Conservation (phyloP, 257 asterid species). For the Solanum habrochaites region DNA sequence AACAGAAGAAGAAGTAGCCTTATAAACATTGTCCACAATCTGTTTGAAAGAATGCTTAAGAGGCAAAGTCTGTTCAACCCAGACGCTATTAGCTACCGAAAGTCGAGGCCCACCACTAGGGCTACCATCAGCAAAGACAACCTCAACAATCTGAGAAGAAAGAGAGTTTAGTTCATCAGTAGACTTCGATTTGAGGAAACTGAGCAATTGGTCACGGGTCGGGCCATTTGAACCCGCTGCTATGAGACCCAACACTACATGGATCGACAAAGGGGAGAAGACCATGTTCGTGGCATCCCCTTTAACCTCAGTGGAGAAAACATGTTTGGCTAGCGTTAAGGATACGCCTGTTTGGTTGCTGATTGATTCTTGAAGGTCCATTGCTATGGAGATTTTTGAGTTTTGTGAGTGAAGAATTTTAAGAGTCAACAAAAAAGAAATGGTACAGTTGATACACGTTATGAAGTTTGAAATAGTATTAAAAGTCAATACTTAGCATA, state of each 20-base stretch:
- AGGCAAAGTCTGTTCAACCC: constrained; percentile 30
- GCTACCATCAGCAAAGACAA: constrained; percentile 23
- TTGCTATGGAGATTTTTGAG: neutral
- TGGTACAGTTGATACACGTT: neutral
- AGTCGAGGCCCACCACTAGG: constrained; percentile 25
- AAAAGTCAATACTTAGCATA: neutral
- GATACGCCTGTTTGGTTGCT: constrained; percentile 20
- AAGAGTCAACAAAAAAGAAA: neutral
- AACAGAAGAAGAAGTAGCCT: constrained; percentile 17
- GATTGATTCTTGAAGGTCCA: constrained; percentile 25
- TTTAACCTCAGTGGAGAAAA: constrained; percentile 14
- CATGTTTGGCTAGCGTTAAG: constrained; percentile 2
- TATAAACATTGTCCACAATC: constrained; percentile 13
- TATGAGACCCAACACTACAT: constrained; percentile 21
- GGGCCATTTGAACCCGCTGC: constrained; percentile 24
- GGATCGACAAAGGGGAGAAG: constrained; percentile 30
- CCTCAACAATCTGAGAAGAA: constrained; percentile 17
- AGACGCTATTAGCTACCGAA: constrained; percentile 24
- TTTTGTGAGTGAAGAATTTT: neutral
- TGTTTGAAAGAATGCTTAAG: constrained; percentile 19
- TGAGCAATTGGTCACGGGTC: constrained; percentile 18
- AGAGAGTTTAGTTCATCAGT: constrained; percentile 14
- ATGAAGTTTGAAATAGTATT: neutral
- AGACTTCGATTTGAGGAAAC: constrained; percentile 21
- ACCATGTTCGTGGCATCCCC: constrained; percentile 8